phyloP scores from a whole-genome alignment of 108 stramenopile genomes.

The Cyclotella choctawhatcheeana region DNA sequence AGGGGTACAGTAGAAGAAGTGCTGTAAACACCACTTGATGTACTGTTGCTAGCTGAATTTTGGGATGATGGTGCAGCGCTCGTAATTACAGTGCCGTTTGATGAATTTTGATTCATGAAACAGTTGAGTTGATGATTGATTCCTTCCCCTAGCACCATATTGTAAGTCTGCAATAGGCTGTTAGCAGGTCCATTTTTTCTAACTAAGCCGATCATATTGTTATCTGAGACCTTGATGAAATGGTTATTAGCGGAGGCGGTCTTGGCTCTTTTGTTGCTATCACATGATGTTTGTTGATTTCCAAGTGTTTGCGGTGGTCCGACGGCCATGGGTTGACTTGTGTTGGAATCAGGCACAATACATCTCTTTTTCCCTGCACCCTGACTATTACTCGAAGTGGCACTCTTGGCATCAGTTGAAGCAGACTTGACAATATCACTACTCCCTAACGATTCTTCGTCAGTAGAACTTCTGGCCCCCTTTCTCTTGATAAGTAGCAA shows the following conservation, averaged over 20 bases:
- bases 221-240: background rate
- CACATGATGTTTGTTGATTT: background rate
- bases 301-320: background rate
- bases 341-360: background rate
- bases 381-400: background rate
- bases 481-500: conserved; percentile 79
- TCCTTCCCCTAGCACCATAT: conserved; percentile 41
- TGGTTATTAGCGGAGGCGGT: background rate
- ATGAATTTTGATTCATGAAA: conserved; percentile 23
- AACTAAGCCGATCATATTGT: background rate
- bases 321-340: background rate
- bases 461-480: conserved; percentile 6
- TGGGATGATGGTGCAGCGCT: conserved; percentile 3
- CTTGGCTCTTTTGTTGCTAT: background rate
- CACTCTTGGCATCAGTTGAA: conserved; percentile 2
- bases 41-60: background rate
- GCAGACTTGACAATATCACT: conserved; percentile 2
- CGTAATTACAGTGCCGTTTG: background rate
- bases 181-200: background rate
- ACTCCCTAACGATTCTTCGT: background rate
- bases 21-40: background rate
- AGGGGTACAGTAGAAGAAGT: conserved; percentile 1
- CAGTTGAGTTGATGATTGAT: conserved; percentile 50
- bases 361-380: background rate
- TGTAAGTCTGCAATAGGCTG: conserved; percentile 4